These are phyloP conservation scores for Aspergillus haitiensis DNA, from an alignment of 495 filamentous ascomycete genomes.

Conservation along the genomic window DNA sequence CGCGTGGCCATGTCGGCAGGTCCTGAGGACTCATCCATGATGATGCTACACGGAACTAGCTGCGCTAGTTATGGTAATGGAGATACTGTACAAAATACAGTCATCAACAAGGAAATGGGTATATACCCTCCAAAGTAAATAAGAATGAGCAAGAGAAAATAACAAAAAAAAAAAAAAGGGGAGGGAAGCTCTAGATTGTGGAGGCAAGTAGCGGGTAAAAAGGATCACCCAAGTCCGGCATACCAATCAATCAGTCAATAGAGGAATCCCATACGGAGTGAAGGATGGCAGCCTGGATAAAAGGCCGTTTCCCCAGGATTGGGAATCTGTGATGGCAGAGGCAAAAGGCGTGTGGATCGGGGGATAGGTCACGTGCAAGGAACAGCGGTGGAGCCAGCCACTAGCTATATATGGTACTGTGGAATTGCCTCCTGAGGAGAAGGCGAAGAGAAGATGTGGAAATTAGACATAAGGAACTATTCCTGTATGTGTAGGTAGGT, in stretches of 20 bases:
- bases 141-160: background rate
- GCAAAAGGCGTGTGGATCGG: background rate
- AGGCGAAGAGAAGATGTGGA: background rate
- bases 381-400: background rate
- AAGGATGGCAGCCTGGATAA: background rate
- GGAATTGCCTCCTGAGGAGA: background rate
- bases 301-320: background rate
- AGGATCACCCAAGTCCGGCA: background rate
- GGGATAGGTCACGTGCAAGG: background rate
- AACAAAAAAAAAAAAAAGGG: background rate
- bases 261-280: background rate
- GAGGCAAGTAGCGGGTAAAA: background rate
- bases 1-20: slow-evolving; percentile 27
- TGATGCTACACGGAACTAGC: slow-evolving; percentile 7
- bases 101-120: slow-evolving; percentile 3
- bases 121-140: background rate
- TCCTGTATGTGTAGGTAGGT: too few relatives aligned
- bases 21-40: slow-evolving; percentile 35
- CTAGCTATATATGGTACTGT: background rate
- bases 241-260: background rate
- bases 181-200: background rate
- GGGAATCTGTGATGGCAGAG: background rate
- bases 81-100: background rate
- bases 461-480: too few relatives aligned
- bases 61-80: slow-evolving; percentile 10